Evolutionary conservation across 23 red algal species (phyloP), one percentile per base, ranked within the genome.

Genomic region (Agarophyton chilense): DNA sequence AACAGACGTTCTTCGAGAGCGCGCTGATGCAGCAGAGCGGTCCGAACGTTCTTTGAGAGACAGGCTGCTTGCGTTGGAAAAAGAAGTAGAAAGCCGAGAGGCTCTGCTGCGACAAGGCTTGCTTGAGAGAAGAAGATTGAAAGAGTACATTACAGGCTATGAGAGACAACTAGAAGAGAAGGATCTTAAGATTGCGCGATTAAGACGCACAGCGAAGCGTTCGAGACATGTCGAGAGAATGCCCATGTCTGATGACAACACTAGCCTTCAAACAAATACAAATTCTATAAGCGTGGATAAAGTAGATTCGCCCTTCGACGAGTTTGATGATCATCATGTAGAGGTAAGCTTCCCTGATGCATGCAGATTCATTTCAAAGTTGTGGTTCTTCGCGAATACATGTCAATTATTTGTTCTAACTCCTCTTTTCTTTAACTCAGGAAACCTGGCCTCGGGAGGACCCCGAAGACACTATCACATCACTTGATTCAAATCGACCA

Each of bases 121-220:
- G 70, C 52, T 66, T 22, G 85, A 89, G 31, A 44, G 72, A 58
- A 77, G 71, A 47, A 77, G 45, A 60, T 49, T 89, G 45, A 63
- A 47, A 22, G 52, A 63, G 55, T 65, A 78, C 33, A 24, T 89
- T 25, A 28, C 61, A 19, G 33, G 52, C 34, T 89, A 89, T 43
- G 85, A 89, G 72, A 60, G 72, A 60, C 63, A 89, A 29, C 71
- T 89, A 5, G 85, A 77, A 60, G 39, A 79, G 18, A 89, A 89
- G 43, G 85, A 89, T 58, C 11, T 60, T 10, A 60, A 47, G 58
- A 44, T 89, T 28, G 70, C 67, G 25, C 60, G 43, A 64, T 32
- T 89, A 71, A 77, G 71, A 45, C 43, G 77, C 25, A n/a, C 14
- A 47, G 16, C 68, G 11, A 74, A 74, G 68, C 68, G 68, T 43